Base-by-base conservation (phyloP, 352 stramenopile genomes). In the Thalassiosira ordinaria region DNA sequence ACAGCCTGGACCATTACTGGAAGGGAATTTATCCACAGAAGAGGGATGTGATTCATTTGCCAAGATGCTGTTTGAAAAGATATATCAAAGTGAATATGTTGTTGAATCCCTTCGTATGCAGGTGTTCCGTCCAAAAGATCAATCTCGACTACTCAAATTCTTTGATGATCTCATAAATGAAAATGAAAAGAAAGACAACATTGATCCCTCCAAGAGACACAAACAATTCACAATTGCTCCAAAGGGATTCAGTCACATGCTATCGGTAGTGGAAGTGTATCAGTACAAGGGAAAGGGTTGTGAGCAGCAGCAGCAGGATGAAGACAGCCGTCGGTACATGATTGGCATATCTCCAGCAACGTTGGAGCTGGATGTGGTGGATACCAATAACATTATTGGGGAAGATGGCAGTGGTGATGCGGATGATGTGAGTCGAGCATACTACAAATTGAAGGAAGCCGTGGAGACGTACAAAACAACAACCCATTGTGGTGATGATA, bases 371-470 rank as follows among this genome's bases (percentile, higher is more conserved):
- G 20, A 20, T 37, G 65, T 64, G 22, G 47, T 64, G 1, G 51
- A 53, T 26, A 69, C 20, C 4, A 56, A 64, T 3, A 74, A 74
- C 26, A 51, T 47, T 53, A 41, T 65, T 44, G 22, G 13, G 4
- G 13, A 61, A 46, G 37, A 73, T 52, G 27, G 46, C 16, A 26
- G 18, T 47, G 24, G 24, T 2, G 46, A 29, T 20, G 11, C 16
- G 44, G 64, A 74, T 20, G 64, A 53, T 29, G 33, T 68, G 9
- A 60, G 67, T 27, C n/a, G 67, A 53, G 67, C 67, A 37, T 68
- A 68, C 55, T 57, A 61, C 27, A 75, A 75, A 20, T 29, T 75
- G 16, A 52, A 65, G 27, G 66, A 75, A 41, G 66, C 53, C 41
- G 14, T 75, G 0, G 52, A 46, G 20, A 9, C 14, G 24, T 64